phyloP scores from a whole-genome alignment of 768 basidiomycete genomes.

The Scleroderma bovista region DNA sequence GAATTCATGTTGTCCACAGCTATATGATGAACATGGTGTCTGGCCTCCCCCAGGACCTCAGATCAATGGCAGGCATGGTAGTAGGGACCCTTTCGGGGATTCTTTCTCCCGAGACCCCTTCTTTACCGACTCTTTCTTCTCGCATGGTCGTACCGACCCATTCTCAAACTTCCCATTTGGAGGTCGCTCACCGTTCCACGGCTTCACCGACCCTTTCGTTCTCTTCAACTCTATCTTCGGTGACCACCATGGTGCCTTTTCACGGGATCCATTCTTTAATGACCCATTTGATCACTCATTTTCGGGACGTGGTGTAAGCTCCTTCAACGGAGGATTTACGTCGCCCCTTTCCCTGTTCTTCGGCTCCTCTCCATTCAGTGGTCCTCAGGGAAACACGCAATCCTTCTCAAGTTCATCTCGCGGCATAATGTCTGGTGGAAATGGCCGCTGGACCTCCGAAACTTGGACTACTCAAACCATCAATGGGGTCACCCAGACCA shows the following conservation, averaged over 20 bases:
- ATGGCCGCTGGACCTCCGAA: conserved; percentile 43
- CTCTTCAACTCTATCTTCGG: conserved; percentile 72
- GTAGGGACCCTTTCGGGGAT: conserved; percentile 13
- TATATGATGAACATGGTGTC: conserved; percentile 65
- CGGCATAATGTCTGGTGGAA: background rate
- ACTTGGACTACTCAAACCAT: conserved; percentile 51
- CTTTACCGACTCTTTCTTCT: conserved; percentile 3
- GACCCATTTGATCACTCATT: conserved; percentile 14
- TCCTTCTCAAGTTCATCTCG: conserved; percentile 1
- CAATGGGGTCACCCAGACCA: conserved; percentile 64
- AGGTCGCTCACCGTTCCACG: conserved; percentile 11
- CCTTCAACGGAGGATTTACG: conserved; percentile 7
- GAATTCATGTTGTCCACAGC: conserved; percentile 26
- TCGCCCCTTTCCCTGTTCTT: conserved; percentile 5
- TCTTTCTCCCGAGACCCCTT: conserved; percentile 18
- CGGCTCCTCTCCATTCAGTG: conserved; percentile 2
- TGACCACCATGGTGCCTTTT: conserved; percentile 34
- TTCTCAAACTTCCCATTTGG: conserved; percentile 21
- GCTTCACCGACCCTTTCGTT: conserved; percentile 70
- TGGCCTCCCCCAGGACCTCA: conserved; percentile 60
- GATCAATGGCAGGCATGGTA: conserved; percentile 7
- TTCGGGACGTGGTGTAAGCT: conserved; percentile 8
- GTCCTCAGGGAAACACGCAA: conserved; percentile 10
- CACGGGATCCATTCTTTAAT: conserved; percentile 32
- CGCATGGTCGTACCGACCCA: conserved; percentile 20